A percentile compares a stretch with the other conserved stretches of the same genome.
Evolutionary conservation across 768 basidiomycete species (phyloP).

Genomic region (Gloeopeniophorella convolvens): DNA sequence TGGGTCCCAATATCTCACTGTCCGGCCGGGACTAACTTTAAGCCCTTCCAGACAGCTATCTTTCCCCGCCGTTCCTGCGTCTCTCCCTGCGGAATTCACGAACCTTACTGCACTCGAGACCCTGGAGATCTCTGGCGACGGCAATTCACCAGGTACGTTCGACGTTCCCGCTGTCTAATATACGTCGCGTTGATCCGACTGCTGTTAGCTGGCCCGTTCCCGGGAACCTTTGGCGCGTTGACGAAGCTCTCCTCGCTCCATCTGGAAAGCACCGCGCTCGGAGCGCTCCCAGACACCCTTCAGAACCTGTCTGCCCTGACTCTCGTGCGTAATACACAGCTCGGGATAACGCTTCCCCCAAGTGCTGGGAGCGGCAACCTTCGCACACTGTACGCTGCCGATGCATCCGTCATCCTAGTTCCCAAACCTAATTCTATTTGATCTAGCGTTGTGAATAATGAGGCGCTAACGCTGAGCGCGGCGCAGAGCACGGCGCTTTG

Average conservation of each 20-base stretch:
- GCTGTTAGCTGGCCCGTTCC: constrained; percentile 35
- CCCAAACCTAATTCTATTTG: background rate
- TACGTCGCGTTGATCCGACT: background rate
- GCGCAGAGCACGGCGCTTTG: constrained; percentile 17
- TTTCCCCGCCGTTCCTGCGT: constrained; percentile 42
- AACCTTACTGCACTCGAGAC: constrained; percentile 33
- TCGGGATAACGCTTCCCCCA: constrained; percentile 34
- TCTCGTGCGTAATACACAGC: constrained; percentile 35
- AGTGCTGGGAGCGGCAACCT: constrained; percentile 30
- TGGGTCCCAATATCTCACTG: constrained; percentile 25
- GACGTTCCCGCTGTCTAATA: background rate
- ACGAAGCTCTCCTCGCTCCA: constrained; percentile 35
- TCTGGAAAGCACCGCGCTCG: constrained; percentile 36
- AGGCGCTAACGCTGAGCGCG: constrained; percentile 12
- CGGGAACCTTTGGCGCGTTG: constrained; percentile 33
- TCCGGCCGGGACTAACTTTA: constrained; percentile 2
- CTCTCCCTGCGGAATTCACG: constrained; percentile 37
- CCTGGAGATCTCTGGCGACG: constrained; percentile 37
- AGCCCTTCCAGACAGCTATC: constrained; percentile 30
- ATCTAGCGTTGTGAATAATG: constrained; percentile 17
- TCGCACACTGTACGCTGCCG: constrained; percentile 33
- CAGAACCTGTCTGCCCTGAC: constrained; percentile 31
- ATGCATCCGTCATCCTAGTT: background rate
- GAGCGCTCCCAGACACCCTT: constrained; percentile 31
- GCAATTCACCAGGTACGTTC: constrained; percentile 35